phyloP scores from a whole-genome alignment of 129 eudicot species.

The Artemisia annua region DNA sequence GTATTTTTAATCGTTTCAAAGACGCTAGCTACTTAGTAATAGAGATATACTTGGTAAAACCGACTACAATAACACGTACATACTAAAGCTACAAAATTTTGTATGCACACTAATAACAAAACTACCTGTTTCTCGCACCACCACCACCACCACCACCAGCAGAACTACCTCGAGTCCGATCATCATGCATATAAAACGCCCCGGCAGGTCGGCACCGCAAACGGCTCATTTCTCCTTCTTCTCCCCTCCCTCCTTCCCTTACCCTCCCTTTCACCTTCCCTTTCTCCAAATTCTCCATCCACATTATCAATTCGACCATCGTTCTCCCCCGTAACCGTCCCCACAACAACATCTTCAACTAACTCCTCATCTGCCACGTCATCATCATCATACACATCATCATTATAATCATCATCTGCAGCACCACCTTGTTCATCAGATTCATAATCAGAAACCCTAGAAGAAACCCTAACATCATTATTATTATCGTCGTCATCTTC shows the following conservation, averaged over 20 bases:
- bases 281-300: not conserved
- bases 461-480: slow-evolving; percentile 31
- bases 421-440: slow-evolving; percentile 85
- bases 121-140: slow-evolving; percentile 53
- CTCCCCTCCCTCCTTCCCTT: not conserved
- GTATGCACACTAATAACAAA: not conserved
- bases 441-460: slow-evolving; percentile 63
- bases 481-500: slow-evolving; percentile 28
- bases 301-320: not conserved
- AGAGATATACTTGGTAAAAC: no score
- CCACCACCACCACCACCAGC: slow-evolving; percentile 60
- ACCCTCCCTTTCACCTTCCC: not conserved
- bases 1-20: no score
- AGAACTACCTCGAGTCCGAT: slow-evolving; percentile 68
- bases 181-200: slow-evolving; percentile 98
- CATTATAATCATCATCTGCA: slow-evolving; percentile 70
- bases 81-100: not conserved
- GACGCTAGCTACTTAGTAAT: no score
- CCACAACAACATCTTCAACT: not conserved
- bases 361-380: slow-evolving; percentile 17
- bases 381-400: slow-evolving; percentile 35
- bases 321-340: no score
- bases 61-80: no score
- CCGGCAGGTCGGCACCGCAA: slow-evolving; percentile 95
- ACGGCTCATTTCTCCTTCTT: slow-evolving; percentile 89